Base-by-base conservation (phyloP, 257 asterid species). In the Forsythia suspensa region DNA sequence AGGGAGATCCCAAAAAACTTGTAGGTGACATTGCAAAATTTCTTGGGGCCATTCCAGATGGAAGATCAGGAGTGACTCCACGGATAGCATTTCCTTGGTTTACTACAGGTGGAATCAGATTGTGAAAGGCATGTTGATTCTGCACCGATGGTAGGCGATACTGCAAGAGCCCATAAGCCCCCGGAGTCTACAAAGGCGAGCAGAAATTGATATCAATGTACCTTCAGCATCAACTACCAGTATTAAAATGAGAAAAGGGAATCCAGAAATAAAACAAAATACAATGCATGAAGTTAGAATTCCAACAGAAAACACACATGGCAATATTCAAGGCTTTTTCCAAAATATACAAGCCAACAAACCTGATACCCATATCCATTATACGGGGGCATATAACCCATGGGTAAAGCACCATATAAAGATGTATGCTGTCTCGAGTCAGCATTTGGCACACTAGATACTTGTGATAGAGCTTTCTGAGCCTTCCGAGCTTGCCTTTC, bases 361-460 rank as follows among this genome's bases (percentile, higher is more conserved):
- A 96, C 99, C 99, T 96, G 99, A 85, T 92, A 96, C 74, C 97
- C 97, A 80, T 91, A 96, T 81, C 97, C 98, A 75, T 91, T 91
- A 77, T 96, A 96, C 63, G 95, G 85, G 43, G 97, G 91, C 84
- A 94, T 80, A 82, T 96, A 94, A 75, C 96, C 95, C 96, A 96
- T 81, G 18, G 98, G 97, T 75, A 94, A 71, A 69, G 98, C 90
- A 77, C 97, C 98, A 65, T 84, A 91, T 70, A 94, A 29, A 63
- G 98, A 86, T 61, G 95, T 91, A 78, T 89, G 97, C 78, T 89
- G 97, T 78, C 92, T 84, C 65, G 92, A 83, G 63, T 92, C 96
- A 0, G 92, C 63, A 84, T 75, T 88, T 84, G 91, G 87, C 74
- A 86, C 77, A 80, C 78, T 87, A 36, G 93, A 82, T 29, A 89